A percentile compares a stretch with the other conserved stretches of the same genome.
phyloP scores from a whole-genome alignment of 1,139 yeast genomes.

The Hanseniaspora gamundiae region DNA sequence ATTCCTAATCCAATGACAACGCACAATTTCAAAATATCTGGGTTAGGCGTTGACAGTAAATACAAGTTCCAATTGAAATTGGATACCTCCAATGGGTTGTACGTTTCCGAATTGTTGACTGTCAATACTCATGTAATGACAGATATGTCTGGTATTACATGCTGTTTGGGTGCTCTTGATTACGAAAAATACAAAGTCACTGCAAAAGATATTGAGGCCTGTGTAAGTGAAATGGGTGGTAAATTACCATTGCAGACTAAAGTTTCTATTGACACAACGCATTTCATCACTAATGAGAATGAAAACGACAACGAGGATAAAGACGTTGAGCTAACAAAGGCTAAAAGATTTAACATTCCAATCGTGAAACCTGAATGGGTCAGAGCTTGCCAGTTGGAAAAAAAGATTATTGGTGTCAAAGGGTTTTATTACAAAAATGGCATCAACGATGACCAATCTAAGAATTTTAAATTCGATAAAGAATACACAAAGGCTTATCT shows the following conservation, averaged over 20 bases:
- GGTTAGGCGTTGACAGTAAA: constrained; percentile 75
- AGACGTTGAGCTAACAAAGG: constrained; percentile 39
- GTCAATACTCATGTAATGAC: constrained; percentile 93
- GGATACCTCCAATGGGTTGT: constrained; percentile 83
- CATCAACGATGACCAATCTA: constrained; percentile 32
- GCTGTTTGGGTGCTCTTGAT: constrained; percentile 75
- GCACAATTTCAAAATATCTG: constrained; percentile 78
- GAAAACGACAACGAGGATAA: constrained; percentile 14
- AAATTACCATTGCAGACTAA: constrained; percentile 51
- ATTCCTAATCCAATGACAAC: constrained; percentile 77
- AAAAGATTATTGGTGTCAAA: constrained; percentile 86
- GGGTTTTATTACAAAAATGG: constrained; percentile 41
- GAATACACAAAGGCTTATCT: constrained; percentile 10
- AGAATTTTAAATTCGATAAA: constrained; percentile 24
- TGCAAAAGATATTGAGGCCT: constrained; percentile 46
- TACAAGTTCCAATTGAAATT: constrained; percentile 72
- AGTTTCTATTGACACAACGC: constrained; percentile 88
- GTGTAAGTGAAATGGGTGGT: constrained; percentile 71
- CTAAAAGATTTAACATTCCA: constrained; percentile 81
- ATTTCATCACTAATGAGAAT: constrained; percentile 65
- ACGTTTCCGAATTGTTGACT: constrained; percentile 51
- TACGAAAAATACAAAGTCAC: constrained; percentile 43
- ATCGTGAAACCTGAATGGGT: constrained; percentile 95
- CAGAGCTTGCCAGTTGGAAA: constrained; percentile 82
- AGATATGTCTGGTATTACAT: constrained; percentile 84